Percentiles rank a stretch among this genome's conserved stretches.
These are phyloP conservation scores for Mollisiaceae sp. DNA, from an alignment of 2,329 filamentous ascomycete species.

Conservation along the genomic window DNA sequence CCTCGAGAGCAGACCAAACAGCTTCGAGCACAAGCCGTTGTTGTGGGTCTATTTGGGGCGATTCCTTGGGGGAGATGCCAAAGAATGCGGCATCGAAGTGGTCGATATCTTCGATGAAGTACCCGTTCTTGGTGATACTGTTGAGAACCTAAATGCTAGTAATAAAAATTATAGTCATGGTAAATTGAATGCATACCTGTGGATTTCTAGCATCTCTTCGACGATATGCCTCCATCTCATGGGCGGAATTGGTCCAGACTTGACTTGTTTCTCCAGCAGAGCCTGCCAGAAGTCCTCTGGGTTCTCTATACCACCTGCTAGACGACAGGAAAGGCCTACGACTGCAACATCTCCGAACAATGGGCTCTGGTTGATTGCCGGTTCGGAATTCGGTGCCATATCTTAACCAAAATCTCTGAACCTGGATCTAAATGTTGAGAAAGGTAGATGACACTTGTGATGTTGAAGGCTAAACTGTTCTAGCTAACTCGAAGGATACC, in stretches of 20 bases:
- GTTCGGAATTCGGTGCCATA: background rate
- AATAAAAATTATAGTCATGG: background rate
- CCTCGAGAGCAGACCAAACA: slow-evolving; percentile 68
- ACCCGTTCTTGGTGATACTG: slow-evolving; percentile 24
- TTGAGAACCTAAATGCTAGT: background rate
- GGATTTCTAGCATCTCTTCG: slow-evolving; percentile 11
- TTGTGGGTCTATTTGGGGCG: slow-evolving; percentile 46
- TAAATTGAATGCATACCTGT: background rate
- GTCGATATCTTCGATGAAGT: slow-evolving; percentile 42
- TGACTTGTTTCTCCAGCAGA: slow-evolving; percentile 3
- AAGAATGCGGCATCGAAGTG: slow-evolving; percentile 49
- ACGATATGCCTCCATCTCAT: slow-evolving; percentile 11
- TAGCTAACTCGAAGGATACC: no score
- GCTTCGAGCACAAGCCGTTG: slow-evolving; percentile 50
- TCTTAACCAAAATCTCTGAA: no score
- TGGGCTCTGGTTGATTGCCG: background rate
- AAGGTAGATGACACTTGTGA: no score
- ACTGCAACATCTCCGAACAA: slow-evolving; percentile 3
- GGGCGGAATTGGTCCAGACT: slow-evolving; percentile 10
- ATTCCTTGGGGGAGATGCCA: slow-evolving; percentile 44
- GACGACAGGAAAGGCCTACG: slow-evolving; percentile 7
- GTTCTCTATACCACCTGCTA: slow-evolving; percentile 9
- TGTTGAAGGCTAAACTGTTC: no score
- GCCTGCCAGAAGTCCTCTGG: slow-evolving; percentile 13
- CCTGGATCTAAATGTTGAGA: no score